Conservation (phyloP, 192 early-diverging fungal species). For the Chytriomyces sp. region DNA sequence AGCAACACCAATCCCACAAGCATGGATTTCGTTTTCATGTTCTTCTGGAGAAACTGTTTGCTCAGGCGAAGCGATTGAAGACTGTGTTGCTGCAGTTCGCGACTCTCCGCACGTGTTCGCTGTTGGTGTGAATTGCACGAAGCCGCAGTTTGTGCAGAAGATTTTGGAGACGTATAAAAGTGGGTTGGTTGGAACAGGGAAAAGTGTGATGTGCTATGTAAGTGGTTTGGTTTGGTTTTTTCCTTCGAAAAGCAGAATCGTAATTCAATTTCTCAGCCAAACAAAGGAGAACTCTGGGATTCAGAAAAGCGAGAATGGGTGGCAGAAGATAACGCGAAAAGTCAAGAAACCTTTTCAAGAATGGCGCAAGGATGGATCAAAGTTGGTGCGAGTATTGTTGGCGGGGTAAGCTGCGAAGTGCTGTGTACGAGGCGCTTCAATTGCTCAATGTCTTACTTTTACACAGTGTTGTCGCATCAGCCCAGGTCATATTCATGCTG, state of each 20-base stretch:
- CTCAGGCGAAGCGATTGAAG: conserved; percentile 56
- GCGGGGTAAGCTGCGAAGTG: conserved; percentile 9
- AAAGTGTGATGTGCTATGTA: conserved; percentile 24
- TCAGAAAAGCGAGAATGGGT: conserved; percentile 24
- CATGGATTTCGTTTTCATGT: conserved; percentile 69
- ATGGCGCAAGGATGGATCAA: conserved; percentile 25
- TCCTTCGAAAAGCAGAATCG: background rate
- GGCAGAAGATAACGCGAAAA: background rate
- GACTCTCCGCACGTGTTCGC: conserved; percentile 46
- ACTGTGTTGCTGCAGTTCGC: conserved; percentile 42
- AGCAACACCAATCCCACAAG: conserved; percentile 37
- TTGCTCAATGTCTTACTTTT: background rate
- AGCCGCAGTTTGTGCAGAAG: conserved; percentile 42
- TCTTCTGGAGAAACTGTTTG: conserved; percentile 38
- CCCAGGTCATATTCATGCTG: conserved; percentile 7
- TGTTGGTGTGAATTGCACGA: conserved; percentile 72
- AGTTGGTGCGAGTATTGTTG: conserved; percentile 30
- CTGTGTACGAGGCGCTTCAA: background rate
- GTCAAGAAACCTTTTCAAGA: background rate
- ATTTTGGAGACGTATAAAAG: conserved; percentile 13
- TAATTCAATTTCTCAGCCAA: conserved; percentile 17
- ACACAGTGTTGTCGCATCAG: conserved; percentile 30
- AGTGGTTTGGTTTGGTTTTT: background rate
- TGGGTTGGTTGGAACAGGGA: conserved; percentile 4
- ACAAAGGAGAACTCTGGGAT: conserved; percentile 40